Percentiles rank a stretch among this genome's conserved stretches.
Conservation (phyloP, 257 asterid species). For the Misopates orontium region DNA sequence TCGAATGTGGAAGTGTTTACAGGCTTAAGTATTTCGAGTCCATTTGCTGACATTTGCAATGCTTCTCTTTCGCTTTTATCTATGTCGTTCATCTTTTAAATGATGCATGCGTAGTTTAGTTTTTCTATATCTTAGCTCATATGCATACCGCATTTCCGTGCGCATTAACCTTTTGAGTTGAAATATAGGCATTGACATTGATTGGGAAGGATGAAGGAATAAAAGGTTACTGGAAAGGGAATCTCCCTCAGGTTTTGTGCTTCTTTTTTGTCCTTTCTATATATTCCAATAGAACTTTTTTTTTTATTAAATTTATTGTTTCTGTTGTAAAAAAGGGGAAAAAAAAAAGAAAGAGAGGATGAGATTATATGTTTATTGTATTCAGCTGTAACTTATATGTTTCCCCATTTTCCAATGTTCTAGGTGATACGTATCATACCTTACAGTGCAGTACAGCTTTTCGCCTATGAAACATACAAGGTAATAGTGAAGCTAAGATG, state of each 20-base stretch:
- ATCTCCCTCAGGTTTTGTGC: conserved; percentile 79
- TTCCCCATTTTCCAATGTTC: conserved; percentile 24
- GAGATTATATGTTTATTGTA: conserved; percentile 6
- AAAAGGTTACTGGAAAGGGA: conserved; percentile 99
- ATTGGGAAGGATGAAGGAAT: conserved; percentile 83
- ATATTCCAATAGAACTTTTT: conserved; percentile 18
- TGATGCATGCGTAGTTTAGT: not conserved
- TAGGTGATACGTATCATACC: conserved; percentile 96
- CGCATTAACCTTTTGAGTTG: conserved; percentile 24
- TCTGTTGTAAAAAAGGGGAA: conserved; percentile 11
- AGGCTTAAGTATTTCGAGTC: not conserved
- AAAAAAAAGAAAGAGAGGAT: not conserved
- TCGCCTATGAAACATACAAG: conserved; percentile 96
- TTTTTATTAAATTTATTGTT: too few species aligned
- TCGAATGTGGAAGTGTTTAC: conserved; percentile 1
- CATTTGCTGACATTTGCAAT: conserved; percentile 1
- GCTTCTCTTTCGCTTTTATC: not conserved
- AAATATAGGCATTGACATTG: conserved; percentile 67
- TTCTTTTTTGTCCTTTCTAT: conserved; percentile 17
- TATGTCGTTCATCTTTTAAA: not conserved
- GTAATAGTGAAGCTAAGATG: conserved; percentile 38
- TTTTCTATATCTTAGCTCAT: conserved; percentile 2
- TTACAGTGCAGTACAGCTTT: conserved; percentile 89
- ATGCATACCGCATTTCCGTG: not conserved
- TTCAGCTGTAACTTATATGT: not conserved